These are phyloP conservation scores for Magnusiomyces sp. DNA, from an alignment of 1,139 yeast genomes.

Conservation along the genomic window DNA sequence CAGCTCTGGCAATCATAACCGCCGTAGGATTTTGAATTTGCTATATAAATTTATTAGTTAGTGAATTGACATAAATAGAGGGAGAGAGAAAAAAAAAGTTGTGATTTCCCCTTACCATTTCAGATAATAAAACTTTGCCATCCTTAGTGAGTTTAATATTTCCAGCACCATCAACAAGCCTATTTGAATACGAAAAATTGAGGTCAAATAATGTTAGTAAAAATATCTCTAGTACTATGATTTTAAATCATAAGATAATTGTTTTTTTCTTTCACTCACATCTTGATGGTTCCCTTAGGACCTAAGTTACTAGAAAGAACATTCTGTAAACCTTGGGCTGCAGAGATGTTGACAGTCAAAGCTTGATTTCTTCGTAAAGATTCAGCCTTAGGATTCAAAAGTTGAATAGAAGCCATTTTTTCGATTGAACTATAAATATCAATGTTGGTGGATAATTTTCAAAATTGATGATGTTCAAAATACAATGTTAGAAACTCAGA, in stretches of 20 bases:
- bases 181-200: not conserved
- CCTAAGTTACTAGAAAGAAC: slow-evolving; percentile 89
- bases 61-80: not conserved
- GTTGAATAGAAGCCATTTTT: slow-evolving; percentile 53
- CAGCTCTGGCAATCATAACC: slow-evolving; percentile 94
- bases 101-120: slow-evolving; percentile 45
- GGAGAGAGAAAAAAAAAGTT: not conserved
- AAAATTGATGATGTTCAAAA: not conserved
- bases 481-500: not conserved
- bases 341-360: slow-evolving; percentile 84
- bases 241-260: not conserved
- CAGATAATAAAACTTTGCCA: slow-evolving; percentile 87
- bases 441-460: not conserved
- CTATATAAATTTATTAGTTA: slow-evolving; percentile 5
- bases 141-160: slow-evolving; percentile 92
- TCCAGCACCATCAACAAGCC: slow-evolving; percentile 90
- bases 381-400: slow-evolving; percentile 95
- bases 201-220: not conserved
- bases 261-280: slow-evolving; percentile 31
- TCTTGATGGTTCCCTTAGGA: slow-evolving; percentile 93
- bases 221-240: not conserved
- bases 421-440: no score
- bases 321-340: slow-evolving; percentile 94
- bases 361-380: slow-evolving; percentile 92
- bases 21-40: slow-evolving; percentile 99